phyloP scores from a whole-genome alignment of 2,329 filamentous ascomycete species.

The Exophiala aquamarina region DNA sequence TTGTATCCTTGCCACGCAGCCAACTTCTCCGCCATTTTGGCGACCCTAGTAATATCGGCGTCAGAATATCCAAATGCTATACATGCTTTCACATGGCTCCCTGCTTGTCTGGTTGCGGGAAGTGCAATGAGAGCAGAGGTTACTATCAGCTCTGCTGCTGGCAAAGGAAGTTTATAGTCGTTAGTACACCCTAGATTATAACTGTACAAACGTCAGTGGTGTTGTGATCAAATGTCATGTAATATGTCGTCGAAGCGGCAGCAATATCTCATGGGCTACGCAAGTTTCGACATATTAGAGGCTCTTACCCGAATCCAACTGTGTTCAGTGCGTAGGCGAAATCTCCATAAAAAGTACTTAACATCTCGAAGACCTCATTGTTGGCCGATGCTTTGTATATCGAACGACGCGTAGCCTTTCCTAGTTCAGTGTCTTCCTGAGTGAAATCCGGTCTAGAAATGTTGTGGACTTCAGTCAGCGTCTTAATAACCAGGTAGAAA shows the following conservation, averaged over 20 bases:
- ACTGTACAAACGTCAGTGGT: too few relatives aligned
- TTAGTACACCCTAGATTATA: too few relatives aligned
- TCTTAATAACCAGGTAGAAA: too few relatives aligned
- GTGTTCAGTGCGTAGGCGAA: constrained; percentile 1
- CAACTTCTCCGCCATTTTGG: too few relatives aligned
- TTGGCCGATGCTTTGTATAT: constrained; percentile 8
- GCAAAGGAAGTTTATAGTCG: too few relatives aligned
- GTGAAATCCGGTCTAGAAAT: not conserved
- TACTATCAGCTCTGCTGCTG: not conserved
- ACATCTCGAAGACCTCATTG: constrained; percentile 4
- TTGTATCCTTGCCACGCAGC: too few relatives aligned
- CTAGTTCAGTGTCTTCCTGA: not conserved
- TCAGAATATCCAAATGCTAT: constrained; percentile 4
- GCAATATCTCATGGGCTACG: too few relatives aligned
- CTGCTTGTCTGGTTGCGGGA: constrained; percentile 2
- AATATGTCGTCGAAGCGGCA: too few relatives aligned
- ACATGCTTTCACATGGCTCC: constrained; percentile 6
- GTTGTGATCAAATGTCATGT: too few relatives aligned
- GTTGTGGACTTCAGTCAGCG: not conserved
- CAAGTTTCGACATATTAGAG: too few relatives aligned
- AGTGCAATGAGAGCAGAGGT: not conserved
- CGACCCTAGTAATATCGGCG: too few relatives aligned
- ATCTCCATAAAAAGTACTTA: constrained; percentile 1
- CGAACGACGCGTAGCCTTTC: not conserved
- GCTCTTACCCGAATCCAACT: constrained; percentile 6